phyloP scores from a whole-genome alignment of 371 early-diverging fungal genomes.

The Catenaria anguillulae region DNA sequence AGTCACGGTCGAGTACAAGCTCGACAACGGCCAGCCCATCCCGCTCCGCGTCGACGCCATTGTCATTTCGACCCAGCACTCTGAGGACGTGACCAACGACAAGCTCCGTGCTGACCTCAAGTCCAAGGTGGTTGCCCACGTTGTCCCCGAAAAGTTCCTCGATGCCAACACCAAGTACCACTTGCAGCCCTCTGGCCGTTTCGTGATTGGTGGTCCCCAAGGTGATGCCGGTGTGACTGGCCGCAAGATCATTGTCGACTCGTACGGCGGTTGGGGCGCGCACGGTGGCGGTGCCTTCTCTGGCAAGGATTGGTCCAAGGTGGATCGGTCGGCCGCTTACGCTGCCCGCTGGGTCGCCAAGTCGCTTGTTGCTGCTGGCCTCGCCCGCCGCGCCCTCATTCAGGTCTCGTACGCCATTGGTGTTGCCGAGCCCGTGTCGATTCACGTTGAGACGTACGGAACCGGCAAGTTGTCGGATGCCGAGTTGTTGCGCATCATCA shows the following conservation, averaged over 20 bases:
- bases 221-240: conserved; percentile 99
- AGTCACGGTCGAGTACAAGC: conserved; percentile 98
- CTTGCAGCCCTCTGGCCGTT: conserved; percentile 96
- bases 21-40: conserved; percentile 77
- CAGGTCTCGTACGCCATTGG: conserved; percentile 99
- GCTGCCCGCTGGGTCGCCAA: conserved; percentile 98
- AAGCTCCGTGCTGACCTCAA: conserved; percentile 71
- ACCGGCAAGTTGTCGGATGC: conserved; percentile 76
- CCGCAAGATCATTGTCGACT: conserved; percentile 98
- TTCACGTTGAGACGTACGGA: conserved; percentile 96
- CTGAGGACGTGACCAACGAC: conserved; percentile 69
- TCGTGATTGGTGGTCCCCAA: conserved; percentile 99
- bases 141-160: conserved; percentile 84
- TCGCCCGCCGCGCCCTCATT: conserved; percentile 88
- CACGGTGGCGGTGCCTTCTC: conserved; percentile 99
- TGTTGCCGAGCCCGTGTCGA: conserved; percentile 93
- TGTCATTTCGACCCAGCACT: conserved; percentile 97
- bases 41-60: conserved; percentile 95
- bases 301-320: conserved; percentile 99
- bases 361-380: conserved; percentile 82
- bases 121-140: conserved; percentile 86
- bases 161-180: conserved; percentile 86
- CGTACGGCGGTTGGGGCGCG: conserved; percentile 96
- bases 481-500: conserved; percentile 84
- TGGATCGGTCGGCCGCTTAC: conserved; percentile 99